Evolutionary conservation across 768 basidiomycete species (phyloP).

Genomic region (Lentinus brumalis): DNA sequence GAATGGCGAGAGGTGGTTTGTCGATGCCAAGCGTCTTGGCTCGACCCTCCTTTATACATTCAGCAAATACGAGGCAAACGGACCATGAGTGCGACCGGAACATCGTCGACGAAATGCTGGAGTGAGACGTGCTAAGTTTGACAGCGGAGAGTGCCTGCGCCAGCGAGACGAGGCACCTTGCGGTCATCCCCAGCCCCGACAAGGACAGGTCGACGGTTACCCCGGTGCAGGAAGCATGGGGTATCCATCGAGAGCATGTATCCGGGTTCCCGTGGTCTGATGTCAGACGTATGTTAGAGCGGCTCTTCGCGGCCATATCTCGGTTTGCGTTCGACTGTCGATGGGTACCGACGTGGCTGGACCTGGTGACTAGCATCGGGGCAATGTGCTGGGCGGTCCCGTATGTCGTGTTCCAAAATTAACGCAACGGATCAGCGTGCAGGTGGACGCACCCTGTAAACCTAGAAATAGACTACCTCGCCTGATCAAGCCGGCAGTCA

Average conservation of each 20-base stretch:
- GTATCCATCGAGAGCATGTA: no score
- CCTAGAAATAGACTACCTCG: slow-evolving; percentile 1
- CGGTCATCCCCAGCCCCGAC: not conserved
- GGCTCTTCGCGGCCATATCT: no score
- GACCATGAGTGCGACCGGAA: slow-evolving; percentile 1
- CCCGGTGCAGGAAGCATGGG: no score
- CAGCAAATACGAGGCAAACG: not conserved
- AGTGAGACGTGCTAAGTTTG: not conserved
- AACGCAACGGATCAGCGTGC: no score
- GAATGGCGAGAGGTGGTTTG: not conserved
- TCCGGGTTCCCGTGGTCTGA: no score
- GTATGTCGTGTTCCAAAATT: no score
- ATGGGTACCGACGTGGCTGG: no score
- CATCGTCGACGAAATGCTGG: slow-evolving; percentile 18
- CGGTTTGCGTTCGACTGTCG: no score
- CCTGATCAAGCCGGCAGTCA: not conserved
- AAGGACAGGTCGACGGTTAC: not conserved
- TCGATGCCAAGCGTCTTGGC: slow-evolving; percentile 15
- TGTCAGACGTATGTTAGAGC: no score
- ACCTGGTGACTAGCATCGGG: no score
- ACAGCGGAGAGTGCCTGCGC: not conserved
- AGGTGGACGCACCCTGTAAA: slow-evolving; percentile 10
- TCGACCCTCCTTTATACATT: slow-evolving; percentile 11
- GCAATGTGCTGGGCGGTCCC: no score
- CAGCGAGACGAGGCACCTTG: not conserved